Conservation (phyloP, 345 rosid species). For the Rhodamnia argentea region DNA sequence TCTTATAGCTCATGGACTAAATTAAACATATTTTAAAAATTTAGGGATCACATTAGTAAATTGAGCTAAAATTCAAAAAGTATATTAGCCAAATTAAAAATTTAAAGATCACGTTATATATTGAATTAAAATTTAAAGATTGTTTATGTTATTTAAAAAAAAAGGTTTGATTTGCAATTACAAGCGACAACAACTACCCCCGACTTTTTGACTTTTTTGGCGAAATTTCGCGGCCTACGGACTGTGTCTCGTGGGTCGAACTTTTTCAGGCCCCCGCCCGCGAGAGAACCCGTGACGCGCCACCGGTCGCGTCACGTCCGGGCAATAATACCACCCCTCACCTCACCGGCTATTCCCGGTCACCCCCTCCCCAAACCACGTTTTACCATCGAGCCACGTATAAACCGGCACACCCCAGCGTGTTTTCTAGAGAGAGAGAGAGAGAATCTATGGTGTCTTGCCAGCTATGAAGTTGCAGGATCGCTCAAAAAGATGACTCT, state of each 20-base stretch:
- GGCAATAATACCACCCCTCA: background rate
- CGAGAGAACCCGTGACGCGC: constrained; percentile 27
- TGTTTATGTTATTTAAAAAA: too few relatives aligned
- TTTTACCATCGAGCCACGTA: background rate
- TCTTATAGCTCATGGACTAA: too few relatives aligned
- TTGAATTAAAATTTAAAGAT: too few relatives aligned
- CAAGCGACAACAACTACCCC: too few relatives aligned
- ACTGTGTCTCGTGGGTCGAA: background rate
- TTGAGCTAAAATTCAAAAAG: too few relatives aligned
- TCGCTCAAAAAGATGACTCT: constrained; percentile 27
- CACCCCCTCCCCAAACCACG: background rate
- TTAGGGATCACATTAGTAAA: too few relatives aligned
- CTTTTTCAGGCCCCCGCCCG: background rate
- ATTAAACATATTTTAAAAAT: too few relatives aligned
- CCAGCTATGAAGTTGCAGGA: constrained; percentile 59
- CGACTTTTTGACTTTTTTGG: too few relatives aligned
- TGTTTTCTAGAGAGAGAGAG: background rate
- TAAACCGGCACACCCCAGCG: background rate
- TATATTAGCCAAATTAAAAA: too few relatives aligned
- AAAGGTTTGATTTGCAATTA: too few relatives aligned
- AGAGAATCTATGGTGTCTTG: constrained; percentile 40
- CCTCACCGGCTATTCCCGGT: constrained; percentile 15
- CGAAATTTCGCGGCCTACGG: too few relatives aligned
- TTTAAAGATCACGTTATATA: too few relatives aligned
- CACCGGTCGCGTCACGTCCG: constrained; percentile 5